phyloP scores from a whole-genome alignment of 2,329 filamentous ascomycete species.

The Arthrobotrys megalospora region DNA sequence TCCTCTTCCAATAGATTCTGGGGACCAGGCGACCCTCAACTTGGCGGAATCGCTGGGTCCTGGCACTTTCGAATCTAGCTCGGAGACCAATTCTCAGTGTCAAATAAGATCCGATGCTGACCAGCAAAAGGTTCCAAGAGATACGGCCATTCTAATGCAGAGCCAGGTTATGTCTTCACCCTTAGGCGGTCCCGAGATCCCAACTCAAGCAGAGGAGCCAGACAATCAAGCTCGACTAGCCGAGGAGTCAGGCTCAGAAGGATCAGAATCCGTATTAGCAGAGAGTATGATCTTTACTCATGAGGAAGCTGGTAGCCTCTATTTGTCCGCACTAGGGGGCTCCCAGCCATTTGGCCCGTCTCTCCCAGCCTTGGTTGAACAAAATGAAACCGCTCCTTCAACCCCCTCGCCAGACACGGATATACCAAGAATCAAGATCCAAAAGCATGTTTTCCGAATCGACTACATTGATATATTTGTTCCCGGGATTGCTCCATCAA shows the following conservation, averaged over 20 bases:
- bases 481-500: slow-evolving; percentile 57
- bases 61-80: not conserved
- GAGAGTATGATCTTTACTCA: slow-evolving; percentile 81
- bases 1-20: not conserved
- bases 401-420: not conserved
- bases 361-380: slow-evolving; percentile 15
- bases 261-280: slow-evolving; percentile 71
- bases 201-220: not conserved
- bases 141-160: slow-evolving; percentile 11
- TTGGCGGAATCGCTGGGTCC: not conserved
- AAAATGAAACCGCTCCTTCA: slow-evolving; percentile 18
- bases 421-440: slow-evolving; percentile 62
- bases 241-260: slow-evolving; percentile 65
- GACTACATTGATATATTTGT: slow-evolving; percentile 67
- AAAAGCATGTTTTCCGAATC: slow-evolving; percentile 66
- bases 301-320: slow-evolving; percentile 88
- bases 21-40: not conserved
- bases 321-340: slow-evolving; percentile 67
- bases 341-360: slow-evolving; percentile 54
- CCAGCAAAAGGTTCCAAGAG: slow-evolving; percentile 63
- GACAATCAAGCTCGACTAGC: slow-evolving; percentile 62
- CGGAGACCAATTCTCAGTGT: not conserved
- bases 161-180: slow-evolving; percentile 28
- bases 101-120: slow-evolving; percentile 59
- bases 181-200: slow-evolving; percentile 62